Evolutionary conservation across 257 asterid genomes (phyloP), one percentile per base, ranked within the genome.

Genomic region (Ajuga chamaepitys): DNA sequence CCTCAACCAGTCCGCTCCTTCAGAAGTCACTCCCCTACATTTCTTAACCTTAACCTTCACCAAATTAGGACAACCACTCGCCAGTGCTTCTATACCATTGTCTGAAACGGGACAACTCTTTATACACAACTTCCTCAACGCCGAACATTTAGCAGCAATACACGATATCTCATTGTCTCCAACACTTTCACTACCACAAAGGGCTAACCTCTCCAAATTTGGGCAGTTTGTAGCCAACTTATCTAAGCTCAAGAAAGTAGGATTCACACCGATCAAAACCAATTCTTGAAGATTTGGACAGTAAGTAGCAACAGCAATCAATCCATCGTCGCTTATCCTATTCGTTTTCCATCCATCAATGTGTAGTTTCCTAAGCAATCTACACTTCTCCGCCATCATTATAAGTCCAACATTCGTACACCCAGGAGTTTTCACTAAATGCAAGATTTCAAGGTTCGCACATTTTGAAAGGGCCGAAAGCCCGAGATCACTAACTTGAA

Each of bases 261-360:
- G 96, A 58, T 91, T 88, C 50, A 91, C 92, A 54, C 95, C 95
- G 2, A 91, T 91, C 58, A 91, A 80, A 62, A 92, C 97, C 75
- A 92, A 66, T 37, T 92, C 98, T 28, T 77, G 95, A 57, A 92
- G 72, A 72, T 82, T 87, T 9, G 83, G 77, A 16, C 97, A 86
- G 72, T 83, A 58, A 42, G 77, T 80, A 0, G 97, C 96, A 12
- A 92, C 79, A n/a, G 89, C 86, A 68, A 87, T 78, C 66, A 92
- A 74, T 24, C 98, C 96, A 8, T 83, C 87, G 28, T 91, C 98
- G 3, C 92, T 68, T 40, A 88, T 86, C 63, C 95, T 77, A 70
- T 91, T 86, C 1, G 96, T 86, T 62, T 86, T 91, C 95, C 95
- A 91, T 44, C 98, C 96, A 75, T 91, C 98, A 10, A 91, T 85